Base-by-base conservation (phyloP, 768 basidiomycete species). In the Boletus insuetus region DNA sequence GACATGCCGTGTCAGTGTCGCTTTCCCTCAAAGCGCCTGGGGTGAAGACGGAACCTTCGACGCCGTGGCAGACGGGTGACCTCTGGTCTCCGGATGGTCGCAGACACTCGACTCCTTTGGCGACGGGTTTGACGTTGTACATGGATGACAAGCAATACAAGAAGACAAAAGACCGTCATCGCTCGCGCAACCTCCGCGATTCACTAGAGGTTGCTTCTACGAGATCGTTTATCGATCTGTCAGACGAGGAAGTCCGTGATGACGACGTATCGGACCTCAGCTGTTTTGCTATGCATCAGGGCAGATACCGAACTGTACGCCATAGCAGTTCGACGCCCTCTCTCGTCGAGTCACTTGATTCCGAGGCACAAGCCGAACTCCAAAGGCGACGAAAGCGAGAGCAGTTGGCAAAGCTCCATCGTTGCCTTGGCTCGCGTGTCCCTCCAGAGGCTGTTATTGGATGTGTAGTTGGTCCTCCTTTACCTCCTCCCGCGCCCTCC, bases 371-470 rank as follows among this genome's bases (percentile, higher is more conserved):
- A 55, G 79, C 73, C 17, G 88, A 90, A 47, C 81, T 82, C 20
- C 83, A 86, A 55, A 81, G 81, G 56, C 76, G 82, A 53, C 80
- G 82, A 57, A 90, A 87, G 70, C 79, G 91, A 48, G 87, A 89
- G 60, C 84, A 85, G 61, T 74, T 94, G 44, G 87, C 87, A 4
- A 92, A 85, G 68, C 79, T 94, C 5, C 89, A 93, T 70, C 87
- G 91, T 44, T 92, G 87, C 72, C 78, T 93, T 34, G 91, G 91
- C n/a, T 90, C 88, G 19, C 81, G 82, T 32, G 86, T 94, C 26
- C 91, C 91, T 9, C 68, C 80, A 14, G 80, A 83, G 59, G 80
- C 91, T 35, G 84, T 89, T 13, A 77, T 85, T 38, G 86, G 82
- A 45, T 61, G 74, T 58, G 74, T 66, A 46, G 56, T 58, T 14